Evolutionary conservation across 352 stramenopile genomes (phyloP).

Genomic region (Phytophthora syringae): DNA sequence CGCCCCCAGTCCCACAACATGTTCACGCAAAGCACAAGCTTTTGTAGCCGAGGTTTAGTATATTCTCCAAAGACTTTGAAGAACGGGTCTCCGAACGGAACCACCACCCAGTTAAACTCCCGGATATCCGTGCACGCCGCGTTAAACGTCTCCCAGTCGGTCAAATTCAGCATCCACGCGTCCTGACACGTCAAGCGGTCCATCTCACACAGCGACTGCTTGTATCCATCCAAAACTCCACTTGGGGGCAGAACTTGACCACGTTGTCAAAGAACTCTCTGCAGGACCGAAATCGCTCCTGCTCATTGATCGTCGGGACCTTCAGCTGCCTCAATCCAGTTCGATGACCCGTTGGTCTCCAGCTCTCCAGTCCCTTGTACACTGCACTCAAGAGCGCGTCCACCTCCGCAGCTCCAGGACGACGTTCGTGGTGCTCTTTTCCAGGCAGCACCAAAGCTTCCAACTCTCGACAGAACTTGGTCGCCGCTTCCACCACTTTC

Average conservation of each 20-base stretch:
- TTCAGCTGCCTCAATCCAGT: conserved; percentile 34
- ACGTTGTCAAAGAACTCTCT: conserved; percentile 33
- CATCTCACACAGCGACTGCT: conserved; percentile 39
- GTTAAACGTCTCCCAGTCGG: conserved; percentile 37
- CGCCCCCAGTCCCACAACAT: conserved; percentile 47
- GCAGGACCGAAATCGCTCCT: conserved; percentile 19
- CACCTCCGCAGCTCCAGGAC: background rate
- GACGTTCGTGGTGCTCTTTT: conserved; percentile 12
- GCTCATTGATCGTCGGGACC: conserved; percentile 27
- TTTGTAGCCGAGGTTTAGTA: conserved; percentile 32
- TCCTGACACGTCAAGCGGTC: conserved; percentile 40
- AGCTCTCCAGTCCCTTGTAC: conserved; percentile 32
- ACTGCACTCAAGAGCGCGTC: conserved; percentile 21
- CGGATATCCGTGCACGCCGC: conserved; percentile 32
- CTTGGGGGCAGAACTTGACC: conserved; percentile 31
- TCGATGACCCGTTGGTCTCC: conserved; percentile 11
- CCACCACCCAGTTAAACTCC: conserved; percentile 45
- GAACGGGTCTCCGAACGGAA: conserved; percentile 39
- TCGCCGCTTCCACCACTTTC: conserved; percentile 24
- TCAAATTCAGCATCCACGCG: conserved; percentile 26
- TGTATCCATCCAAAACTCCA: conserved; percentile 41
- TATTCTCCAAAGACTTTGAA: conserved; percentile 44
- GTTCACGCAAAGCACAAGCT: conserved; percentile 39
- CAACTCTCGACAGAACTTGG: conserved; percentile 28
- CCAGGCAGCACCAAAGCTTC: conserved; percentile 34